These are phyloP conservation scores for Fusarium coicis DNA, from an alignment of 2,329 filamentous ascomycete genomes.

Conservation along the genomic window DNA sequence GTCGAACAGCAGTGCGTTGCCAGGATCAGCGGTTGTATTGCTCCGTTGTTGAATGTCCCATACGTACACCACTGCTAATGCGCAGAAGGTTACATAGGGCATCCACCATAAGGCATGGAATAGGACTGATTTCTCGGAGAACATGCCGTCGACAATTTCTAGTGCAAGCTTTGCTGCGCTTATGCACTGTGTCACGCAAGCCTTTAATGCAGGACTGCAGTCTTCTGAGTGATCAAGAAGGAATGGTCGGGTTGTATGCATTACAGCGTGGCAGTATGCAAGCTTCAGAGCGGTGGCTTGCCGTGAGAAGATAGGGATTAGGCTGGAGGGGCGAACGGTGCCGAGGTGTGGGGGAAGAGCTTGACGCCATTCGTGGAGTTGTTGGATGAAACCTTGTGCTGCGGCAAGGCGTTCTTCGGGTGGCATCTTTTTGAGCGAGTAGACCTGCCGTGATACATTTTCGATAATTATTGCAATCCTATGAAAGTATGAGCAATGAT, in stretches of 20 bases:
- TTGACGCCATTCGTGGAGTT: constrained; percentile 54
- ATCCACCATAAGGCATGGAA: constrained; percentile 64
- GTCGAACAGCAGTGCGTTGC: constrained; percentile 22
- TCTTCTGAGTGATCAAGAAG: constrained; percentile 53
- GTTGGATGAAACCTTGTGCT: constrained; percentile 51
- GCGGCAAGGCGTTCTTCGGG: constrained; percentile 51
- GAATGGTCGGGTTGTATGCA: constrained; percentile 66
- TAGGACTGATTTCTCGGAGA: constrained; percentile 47
- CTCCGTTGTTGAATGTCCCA: constrained; percentile 52
- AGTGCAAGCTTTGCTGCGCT: constrained; percentile 47
- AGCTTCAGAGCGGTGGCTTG: constrained; percentile 65
- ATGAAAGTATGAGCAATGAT: accelerated
- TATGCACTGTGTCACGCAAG: constrained; percentile 56
- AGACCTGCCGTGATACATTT: constrained; percentile 53
- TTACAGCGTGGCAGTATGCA: constrained; percentile 65
- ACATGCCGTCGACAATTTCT: constrained; percentile 55
- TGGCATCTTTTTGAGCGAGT: constrained; percentile 50
- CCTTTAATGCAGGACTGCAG: constrained; percentile 3
- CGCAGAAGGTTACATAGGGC: constrained; percentile 65
- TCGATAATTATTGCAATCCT: constrained; percentile 55
- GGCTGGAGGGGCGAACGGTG: constrained; percentile 55
- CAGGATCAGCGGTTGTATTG: constrained; percentile 1
- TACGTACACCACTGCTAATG: constrained; percentile 64
- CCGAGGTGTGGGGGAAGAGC: constrained; percentile 56
- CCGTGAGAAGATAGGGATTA: constrained; percentile 57